phyloP scores from a whole-genome alignment of 257 asterid species.

The Scutellaria galericulata region DNA sequence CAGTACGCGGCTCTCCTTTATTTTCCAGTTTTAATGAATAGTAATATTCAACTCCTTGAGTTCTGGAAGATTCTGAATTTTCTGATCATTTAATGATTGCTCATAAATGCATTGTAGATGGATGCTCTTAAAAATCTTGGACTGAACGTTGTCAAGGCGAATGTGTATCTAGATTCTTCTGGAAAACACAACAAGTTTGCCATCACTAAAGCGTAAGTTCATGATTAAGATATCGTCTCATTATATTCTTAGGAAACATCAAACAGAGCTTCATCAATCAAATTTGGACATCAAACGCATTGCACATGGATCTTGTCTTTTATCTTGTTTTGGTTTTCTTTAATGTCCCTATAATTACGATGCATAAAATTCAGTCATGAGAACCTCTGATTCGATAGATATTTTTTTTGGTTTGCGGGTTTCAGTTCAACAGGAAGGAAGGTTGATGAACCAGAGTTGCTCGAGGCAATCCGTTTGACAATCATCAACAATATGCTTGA shows the following conservation, averaged over 20 bases:
- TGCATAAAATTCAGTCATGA: neutral
- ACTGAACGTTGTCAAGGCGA: slow-evolving; percentile 89
- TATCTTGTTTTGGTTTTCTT: neutral
- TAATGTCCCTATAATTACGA: neutral
- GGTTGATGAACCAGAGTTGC: slow-evolving; percentile 89
- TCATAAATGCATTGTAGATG: slow-evolving; percentile 65
- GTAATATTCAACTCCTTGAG: neutral
- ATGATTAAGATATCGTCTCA: neutral
- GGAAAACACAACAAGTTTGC: slow-evolving; percentile 95
- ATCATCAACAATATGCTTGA: slow-evolving; percentile 88
- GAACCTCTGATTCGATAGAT: neutral
- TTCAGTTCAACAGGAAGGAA: slow-evolving; percentile 90
- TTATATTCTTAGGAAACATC: slow-evolving; percentile 2
- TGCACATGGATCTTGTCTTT: neutral
- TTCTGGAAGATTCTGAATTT: neutral
- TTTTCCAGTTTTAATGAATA: slow-evolving; percentile 16
- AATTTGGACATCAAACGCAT: neutral
- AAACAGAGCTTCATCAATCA: neutral
- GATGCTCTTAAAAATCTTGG: slow-evolving; percentile 83
- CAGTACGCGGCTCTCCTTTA: slow-evolving; percentile 48
- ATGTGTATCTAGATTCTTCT: slow-evolving; percentile 88
- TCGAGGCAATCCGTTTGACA: slow-evolving; percentile 97
- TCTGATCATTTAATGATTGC: slow-evolving; percentile 35
- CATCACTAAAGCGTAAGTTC: slow-evolving; percentile 83
- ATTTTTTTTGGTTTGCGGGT: slow-evolving; percentile 12